These are phyloP conservation scores for Marchantia paleacea DNA, from an alignment of 225 moss, liverwort and hornwort genomes.

Conservation along the genomic window DNA sequence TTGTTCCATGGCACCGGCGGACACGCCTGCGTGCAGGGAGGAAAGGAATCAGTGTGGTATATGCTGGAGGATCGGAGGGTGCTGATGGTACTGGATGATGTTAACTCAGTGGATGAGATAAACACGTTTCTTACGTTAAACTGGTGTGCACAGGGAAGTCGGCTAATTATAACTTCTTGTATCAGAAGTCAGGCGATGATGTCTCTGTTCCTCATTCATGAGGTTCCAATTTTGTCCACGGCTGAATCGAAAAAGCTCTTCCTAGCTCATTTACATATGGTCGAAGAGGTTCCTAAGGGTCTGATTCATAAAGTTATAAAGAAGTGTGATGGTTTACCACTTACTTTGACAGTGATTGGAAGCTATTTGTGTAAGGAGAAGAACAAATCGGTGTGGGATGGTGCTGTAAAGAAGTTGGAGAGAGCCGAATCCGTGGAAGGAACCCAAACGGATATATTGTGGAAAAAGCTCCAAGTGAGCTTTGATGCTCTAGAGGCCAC, in stretches of 20 bases:
- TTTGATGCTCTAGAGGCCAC: slow-evolving; percentile 21
- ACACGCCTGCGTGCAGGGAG: too few species aligned
- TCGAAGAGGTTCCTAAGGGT: neutral
- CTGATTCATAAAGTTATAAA: slow-evolving; percentile 26
- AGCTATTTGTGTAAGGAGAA: slow-evolving; percentile 23
- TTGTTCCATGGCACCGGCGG: too few species aligned
- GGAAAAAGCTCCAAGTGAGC: slow-evolving; percentile 29
- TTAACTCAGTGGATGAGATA: neutral
- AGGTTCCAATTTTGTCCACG: neutral
- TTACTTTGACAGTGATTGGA: slow-evolving; percentile 31
- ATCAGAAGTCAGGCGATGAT: neutral
- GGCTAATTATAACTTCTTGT: neutral
- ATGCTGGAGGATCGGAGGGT: too few species aligned
- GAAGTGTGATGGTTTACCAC: slow-evolving; percentile 38
- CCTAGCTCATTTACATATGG: neutral
- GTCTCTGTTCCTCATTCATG: neutral
- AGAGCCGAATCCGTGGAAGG: slow-evolving; percentile 9
- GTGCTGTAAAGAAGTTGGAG: slow-evolving; percentile 19
- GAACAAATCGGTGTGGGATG: slow-evolving; percentile 24
- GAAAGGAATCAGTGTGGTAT: too few species aligned
- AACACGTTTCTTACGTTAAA: neutral
- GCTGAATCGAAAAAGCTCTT: neutral
- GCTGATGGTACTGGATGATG: too few species aligned
- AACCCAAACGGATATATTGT: slow-evolving; percentile 11
- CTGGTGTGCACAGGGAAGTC: neutral